Conservation (phyloP, 345 rosid species). For the Adansonia digitata region DNA sequence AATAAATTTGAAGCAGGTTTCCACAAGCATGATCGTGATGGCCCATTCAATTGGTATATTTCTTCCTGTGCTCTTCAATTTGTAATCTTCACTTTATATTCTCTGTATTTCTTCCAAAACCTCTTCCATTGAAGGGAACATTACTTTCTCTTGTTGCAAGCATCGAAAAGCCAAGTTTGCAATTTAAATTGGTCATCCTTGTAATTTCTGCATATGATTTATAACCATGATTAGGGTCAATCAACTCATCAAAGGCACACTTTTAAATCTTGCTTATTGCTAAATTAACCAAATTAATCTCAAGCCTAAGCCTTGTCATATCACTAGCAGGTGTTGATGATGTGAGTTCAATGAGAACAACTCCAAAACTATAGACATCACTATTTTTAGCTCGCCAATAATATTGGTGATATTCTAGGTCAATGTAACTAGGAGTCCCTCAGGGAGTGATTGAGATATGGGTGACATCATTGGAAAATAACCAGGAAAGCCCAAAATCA, state of each 20-base stretch:
- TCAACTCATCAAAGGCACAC: slow-evolving; percentile 33
- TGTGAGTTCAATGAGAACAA: too few relatives aligned
- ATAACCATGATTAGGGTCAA: slow-evolving; percentile 46
- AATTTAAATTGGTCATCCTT: slow-evolving; percentile 40
- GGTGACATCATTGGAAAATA: slow-evolving; percentile 43
- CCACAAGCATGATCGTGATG: too few relatives aligned
- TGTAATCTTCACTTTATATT: slow-evolving; percentile 28
- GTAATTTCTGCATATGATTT: slow-evolving; percentile 28
- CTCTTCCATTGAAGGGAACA: slow-evolving; percentile 51
- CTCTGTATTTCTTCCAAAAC: slow-evolving; percentile 38
- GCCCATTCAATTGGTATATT: background rate
- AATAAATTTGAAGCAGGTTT: too few relatives aligned
- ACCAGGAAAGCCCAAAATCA: slow-evolving; percentile 56
- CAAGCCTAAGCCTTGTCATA: slow-evolving; percentile 39
- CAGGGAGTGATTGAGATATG: slow-evolving; percentile 65
- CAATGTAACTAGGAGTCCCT: slow-evolving; percentile 60
- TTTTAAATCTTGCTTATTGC: slow-evolving; percentile 48
- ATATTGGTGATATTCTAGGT: slow-evolving; percentile 55
- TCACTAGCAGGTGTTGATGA: slow-evolving; percentile 64
- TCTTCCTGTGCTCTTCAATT: background rate
- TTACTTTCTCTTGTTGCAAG: too few relatives aligned
- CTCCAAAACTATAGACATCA: too few relatives aligned
- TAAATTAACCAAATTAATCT: slow-evolving; percentile 51
- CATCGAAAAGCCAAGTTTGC: slow-evolving; percentile 56
- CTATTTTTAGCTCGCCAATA: slow-evolving; percentile 51